Evolutionary conservation across 352 stramenopile species (phyloP).

Genomic region (Pythium oligandrum): DNA sequence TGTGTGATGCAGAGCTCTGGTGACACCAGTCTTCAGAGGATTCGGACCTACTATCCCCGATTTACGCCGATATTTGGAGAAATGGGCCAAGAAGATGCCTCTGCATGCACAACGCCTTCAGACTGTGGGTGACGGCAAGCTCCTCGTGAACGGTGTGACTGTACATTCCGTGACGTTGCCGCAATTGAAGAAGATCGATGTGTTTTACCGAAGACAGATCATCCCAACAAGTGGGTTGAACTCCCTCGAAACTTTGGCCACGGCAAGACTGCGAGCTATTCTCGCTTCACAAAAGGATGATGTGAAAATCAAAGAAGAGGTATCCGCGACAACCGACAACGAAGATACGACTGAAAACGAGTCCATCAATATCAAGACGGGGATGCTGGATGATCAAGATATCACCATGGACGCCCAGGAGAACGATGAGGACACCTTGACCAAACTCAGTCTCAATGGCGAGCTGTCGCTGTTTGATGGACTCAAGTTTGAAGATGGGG

Average conservation of each 20-base stretch:
- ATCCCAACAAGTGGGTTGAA: constrained; percentile 8
- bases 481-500: constrained; percentile 81
- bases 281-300: constrained; percentile 2
- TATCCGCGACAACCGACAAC: constrained; percentile 12
- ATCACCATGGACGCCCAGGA: not conserved
- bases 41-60: constrained; percentile 53
- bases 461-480: constrained; percentile 84
- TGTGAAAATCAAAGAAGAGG: not conserved
- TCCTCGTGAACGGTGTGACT: constrained; percentile 44
- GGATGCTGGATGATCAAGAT: constrained; percentile 4
- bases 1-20: constrained; percentile 37
- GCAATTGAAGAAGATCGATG: constrained; percentile 61
- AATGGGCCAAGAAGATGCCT: constrained; percentile 46
- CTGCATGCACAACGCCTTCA: constrained; percentile 15
- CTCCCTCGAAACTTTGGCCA: constrained; percentile 17
- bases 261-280: constrained; percentile 14
- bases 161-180: constrained; percentile 34
- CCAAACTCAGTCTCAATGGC: constrained; percentile 68
- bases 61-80: constrained; percentile 58
- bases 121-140: constrained; percentile 26
- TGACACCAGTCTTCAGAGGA: constrained; percentile 46
- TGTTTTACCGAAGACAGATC: constrained; percentile 56
- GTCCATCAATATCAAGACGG: constrained; percentile 7
- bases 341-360: constrained; percentile 15
- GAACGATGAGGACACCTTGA: constrained; percentile 63